These are phyloP conservation scores for Colletotrichum neosansevieriae DNA, from an alignment of 2,329 filamentous ascomycete genomes.

Conservation along the genomic window DNA sequence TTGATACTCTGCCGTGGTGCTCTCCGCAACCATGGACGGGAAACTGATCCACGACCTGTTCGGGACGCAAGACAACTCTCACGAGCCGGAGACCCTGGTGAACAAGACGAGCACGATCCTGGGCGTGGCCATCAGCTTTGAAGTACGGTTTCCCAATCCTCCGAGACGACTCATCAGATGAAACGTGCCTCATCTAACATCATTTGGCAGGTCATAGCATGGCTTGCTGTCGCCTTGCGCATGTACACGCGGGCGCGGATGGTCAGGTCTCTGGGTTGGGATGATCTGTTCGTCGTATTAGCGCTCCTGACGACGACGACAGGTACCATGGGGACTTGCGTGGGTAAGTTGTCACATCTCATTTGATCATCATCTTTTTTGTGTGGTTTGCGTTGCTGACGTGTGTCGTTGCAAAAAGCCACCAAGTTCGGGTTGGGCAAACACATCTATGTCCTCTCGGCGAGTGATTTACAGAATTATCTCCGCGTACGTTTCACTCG, in stretches of 20 bases:
- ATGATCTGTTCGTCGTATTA: slow-evolving; percentile 51
- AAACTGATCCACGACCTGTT: slow-evolving; percentile 11
- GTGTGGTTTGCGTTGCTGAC: neutral
- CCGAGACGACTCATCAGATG: neutral
- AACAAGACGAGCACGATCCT: slow-evolving; percentile 47
- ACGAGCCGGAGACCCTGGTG: slow-evolving; percentile 47
- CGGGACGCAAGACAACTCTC: slow-evolving; percentile 32
- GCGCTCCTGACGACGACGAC: slow-evolving; percentile 45
- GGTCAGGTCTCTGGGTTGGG: slow-evolving; percentile 49
- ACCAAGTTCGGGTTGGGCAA: slow-evolving; percentile 45
- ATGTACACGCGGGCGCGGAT: slow-evolving; percentile 46
- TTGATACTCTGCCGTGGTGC: neutral
- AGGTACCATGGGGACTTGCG: slow-evolving; percentile 23
- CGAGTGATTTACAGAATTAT: slow-evolving; percentile 40
- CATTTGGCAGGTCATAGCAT: slow-evolving; percentile 44
- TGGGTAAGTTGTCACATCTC: slow-evolving; percentile 22
- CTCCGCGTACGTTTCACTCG: slow-evolving; percentile 41
- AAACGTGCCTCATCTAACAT: slow-evolving; percentile 15
- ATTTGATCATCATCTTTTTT: neutral
- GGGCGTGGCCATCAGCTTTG: slow-evolving; percentile 47
- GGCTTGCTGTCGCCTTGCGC: slow-evolving; percentile 47
- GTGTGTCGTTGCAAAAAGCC: slow-evolving; percentile 40
- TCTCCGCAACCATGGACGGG: slow-evolving; percentile 29
- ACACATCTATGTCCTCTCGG: slow-evolving; percentile 41
- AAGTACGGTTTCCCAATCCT: slow-evolving; percentile 39